phyloP scores from a whole-genome alignment of 768 basidiomycete species.

The Suillus bovinus region DNA sequence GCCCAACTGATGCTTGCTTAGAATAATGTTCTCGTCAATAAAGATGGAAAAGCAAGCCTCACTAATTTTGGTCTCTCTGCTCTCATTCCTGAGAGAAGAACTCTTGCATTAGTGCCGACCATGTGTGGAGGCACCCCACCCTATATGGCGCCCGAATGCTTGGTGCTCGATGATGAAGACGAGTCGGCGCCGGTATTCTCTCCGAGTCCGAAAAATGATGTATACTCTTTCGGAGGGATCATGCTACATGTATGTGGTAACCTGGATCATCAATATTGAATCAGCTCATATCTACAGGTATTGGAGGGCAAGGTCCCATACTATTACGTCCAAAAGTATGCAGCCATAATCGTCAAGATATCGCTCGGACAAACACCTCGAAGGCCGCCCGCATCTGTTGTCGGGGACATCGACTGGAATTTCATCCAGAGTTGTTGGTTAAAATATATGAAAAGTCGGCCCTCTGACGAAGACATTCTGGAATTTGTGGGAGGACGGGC shows the following conservation, averaged over 20 bases:
- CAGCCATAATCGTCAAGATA: accelerated
- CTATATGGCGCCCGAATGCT: slow-evolving; percentile 8
- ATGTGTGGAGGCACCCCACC: slow-evolving; percentile 20
- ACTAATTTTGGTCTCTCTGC: slow-evolving; percentile 10
- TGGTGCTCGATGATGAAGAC: neutral
- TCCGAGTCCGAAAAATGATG: neutral
- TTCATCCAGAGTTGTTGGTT: slow-evolving; percentile 29
- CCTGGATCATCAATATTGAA: neutral
- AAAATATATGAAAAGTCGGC: slow-evolving; percentile 32
- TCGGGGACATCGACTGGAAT: slow-evolving; percentile 23
- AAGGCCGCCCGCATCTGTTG: slow-evolving; percentile 12
- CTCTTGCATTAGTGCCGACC: neutral
- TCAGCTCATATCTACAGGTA: neutral
- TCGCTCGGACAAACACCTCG: slow-evolving; percentile 15
- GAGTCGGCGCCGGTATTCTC: neutral
- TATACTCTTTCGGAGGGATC: slow-evolving; percentile 32
- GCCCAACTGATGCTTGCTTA: neutral
- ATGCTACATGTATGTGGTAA: slow-evolving; percentile 12
- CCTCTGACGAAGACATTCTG: slow-evolving; percentile 14
- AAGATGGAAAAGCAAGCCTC: slow-evolving; percentile 16
- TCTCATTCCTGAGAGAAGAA: slow-evolving; percentile 13
- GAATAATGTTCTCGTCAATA: slow-evolving; percentile 11
- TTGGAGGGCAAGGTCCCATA: slow-evolving; percentile 1
- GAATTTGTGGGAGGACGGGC: neutral
- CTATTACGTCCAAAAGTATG: neutral